Base-by-base conservation (phyloP, 2,329 filamentous ascomycete species). In the Apiospora saccharicola region DNA sequence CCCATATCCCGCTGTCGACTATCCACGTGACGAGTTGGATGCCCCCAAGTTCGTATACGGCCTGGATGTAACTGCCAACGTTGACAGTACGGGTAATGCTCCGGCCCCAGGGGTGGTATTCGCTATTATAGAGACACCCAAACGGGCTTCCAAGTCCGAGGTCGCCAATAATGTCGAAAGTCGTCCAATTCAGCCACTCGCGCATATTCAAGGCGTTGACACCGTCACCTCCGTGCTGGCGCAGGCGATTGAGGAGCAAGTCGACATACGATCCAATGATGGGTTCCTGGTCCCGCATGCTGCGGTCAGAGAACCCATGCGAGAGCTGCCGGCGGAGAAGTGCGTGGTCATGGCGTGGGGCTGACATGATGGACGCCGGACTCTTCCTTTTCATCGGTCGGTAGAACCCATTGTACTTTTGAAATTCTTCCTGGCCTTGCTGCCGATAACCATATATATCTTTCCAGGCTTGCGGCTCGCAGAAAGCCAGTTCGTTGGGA, bases 121-220 rank as follows among this genome's bases (percentile, higher is more conserved):
- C 72, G 75, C 80, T 80, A 43, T 76, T 75, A 43, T 80, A 74
- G 16, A 85, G 75, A 71, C 79, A 81, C 8, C 79, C 79, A 72
- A 85, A 86, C 3, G 83, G 79, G 61, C 84, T 79, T 2, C 84
- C 85, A 74, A 87, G 87, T 0, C 83, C 82, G 19, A 88, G 80
- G 75, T 87, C 85, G 37, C 85, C 85, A 71, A 85, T 82, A 64
- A 85, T 78, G 76, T 85, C 84, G 76, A 85, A 85, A 2, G 83
- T 82, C 1, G 81, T 77, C 75, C 79, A 83, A 72, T 83, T 83
- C 72, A 77, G 81, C 82, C 83, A 85, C 64, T 82, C 77, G 24
- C 76, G 78, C 79, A 85, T 81, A 67, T 81, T 79, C 7, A 81
- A 73, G 1, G 78, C 13, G 13, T 41, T 53, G 8, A 70, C 34